These are phyloP conservation scores for Paraphysoderma sedebokerense DNA, from an alignment of 371 early-diverging fungal species.

Conservation along the genomic window DNA sequence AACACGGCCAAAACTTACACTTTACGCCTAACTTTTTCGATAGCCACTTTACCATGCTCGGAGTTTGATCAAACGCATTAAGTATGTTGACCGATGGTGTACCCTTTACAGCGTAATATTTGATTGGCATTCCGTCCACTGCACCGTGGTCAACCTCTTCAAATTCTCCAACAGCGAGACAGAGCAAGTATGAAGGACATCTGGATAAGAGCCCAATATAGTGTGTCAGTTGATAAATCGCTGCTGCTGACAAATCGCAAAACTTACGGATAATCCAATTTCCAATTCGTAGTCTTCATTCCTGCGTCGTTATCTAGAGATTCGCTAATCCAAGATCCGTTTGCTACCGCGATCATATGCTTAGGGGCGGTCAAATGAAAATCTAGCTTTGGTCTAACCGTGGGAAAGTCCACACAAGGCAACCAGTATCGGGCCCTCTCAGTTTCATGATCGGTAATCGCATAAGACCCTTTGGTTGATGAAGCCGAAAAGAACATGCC, in stretches of 20 bases:
- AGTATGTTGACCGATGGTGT: conserved; percentile 14
- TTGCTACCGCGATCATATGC: conserved; percentile 23
- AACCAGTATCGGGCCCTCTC: conserved; percentile 40
- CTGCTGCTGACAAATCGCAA: background rate
- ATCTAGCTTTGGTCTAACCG: conserved; percentile 24
- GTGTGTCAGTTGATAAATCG: background rate
- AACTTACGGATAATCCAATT: conserved; percentile 17
- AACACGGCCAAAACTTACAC: too few species aligned
- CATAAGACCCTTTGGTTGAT: conserved; percentile 3
- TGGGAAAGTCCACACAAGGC: conserved; percentile 34
- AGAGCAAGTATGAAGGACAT: conserved; percentile 26
- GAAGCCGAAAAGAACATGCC: conserved; percentile 15
- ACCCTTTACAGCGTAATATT: conserved; percentile 26
- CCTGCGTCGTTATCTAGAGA: conserved; percentile 8
- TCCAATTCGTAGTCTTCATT: conserved; percentile 21
- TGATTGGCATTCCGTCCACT: conserved; percentile 22
- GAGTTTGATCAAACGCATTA: conserved; percentile 23
- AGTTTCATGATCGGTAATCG: conserved; percentile 19
- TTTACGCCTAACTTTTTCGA: conserved; percentile 20
- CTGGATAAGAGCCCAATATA: conserved; percentile 6
- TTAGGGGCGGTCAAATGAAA: conserved; percentile 26
- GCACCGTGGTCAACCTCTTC: conserved; percentile 20
- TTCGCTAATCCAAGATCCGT: conserved; percentile 16
- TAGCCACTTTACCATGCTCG: conserved; percentile 30
- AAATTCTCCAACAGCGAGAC: conserved; percentile 36